A percentile compares a stretch with the other conserved stretches of the same genome.
Evolutionary conservation across 495 filamentous ascomycete species (phyloP).

Genomic region (Chaetomidium leptoderma): DNA sequence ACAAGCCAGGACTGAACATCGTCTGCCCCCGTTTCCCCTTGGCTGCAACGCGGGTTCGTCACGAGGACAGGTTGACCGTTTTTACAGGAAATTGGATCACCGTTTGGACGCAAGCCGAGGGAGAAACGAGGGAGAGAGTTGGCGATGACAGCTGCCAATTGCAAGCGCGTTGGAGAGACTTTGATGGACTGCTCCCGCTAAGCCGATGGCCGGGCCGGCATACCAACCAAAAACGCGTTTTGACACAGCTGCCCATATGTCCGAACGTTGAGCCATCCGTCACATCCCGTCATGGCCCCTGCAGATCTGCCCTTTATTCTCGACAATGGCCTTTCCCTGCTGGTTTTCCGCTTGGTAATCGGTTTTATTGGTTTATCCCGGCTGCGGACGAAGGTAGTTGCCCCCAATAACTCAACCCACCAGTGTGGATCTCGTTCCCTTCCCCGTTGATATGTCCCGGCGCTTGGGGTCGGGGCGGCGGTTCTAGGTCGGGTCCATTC

Average conservation of each 20-base stretch:
- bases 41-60: neutral
- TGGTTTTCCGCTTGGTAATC: neutral
- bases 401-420: conserved; percentile 16
- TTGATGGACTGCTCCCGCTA: conserved; percentile 13
- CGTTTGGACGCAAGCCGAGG: neutral
- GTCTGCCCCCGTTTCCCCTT: neutral
- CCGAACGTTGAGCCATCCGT: conserved; percentile 16
- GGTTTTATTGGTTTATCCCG: conserved; percentile 3
- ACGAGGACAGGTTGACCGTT: neutral
- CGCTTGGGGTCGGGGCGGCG: neutral
- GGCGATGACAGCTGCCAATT: neutral
- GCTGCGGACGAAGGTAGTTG: conserved; percentile 10
- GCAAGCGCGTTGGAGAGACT: neutral
- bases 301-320: conserved; percentile 7
- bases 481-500: neutral
- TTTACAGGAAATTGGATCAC: neutral
- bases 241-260: conserved; percentile 8
- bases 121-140: neutral
- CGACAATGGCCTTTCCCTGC: neutral
- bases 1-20: conserved; percentile 28
- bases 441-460: conserved; percentile 6
- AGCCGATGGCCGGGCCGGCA: conserved; percentile 19
- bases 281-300: conserved; percentile 24
- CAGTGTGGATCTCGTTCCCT: conserved; percentile 10
- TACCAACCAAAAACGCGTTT: neutral